Base-by-base conservation (phyloP, 768 basidiomycete species). In the Hygrocybe coccinea region DNA sequence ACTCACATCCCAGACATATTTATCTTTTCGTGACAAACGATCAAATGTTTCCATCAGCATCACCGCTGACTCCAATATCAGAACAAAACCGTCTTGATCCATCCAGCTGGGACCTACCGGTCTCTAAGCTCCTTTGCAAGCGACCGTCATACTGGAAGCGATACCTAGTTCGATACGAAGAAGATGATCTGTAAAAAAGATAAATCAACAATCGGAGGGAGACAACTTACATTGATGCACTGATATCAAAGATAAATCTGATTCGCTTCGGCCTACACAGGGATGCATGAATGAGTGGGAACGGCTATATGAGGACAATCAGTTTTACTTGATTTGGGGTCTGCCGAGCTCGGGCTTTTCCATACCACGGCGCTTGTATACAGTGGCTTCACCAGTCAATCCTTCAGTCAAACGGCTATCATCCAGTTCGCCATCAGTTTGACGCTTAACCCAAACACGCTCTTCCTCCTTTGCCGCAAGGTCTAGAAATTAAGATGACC, bases 1-100 rank as follows among this genome's bases (percentile, higher is more conserved):
- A 76, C 83, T 69, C 60, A 86, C 85, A 76, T 87, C 85, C 85
- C 85, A 87, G n/a, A 80, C 79, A 63, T 84, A 87, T 66, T 87
- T 87, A 58, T 85, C 83, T 65, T 85, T 84, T 47, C 81, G 67
- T 7, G 81, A 79, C 14, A 87, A 69, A 4, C 78, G 77, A 45
- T 81, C 78, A 60, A 87, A 85, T 2, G 82, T 84, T 63, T 87
- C 85, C 84, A 87, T 85, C 43, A 87, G 65, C 85, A 86, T 87
- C 8, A 81, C 82, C n/a, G 83, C 84, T 84, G 58, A 9, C 21
- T 29, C 6, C 25, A 22, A 6, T 17, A 54, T 56, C n/a, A 49
- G 37, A 29, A 54, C 15, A 48, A 43, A 25, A 39, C 15, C 15
- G 22, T 14, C n/a, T 39, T 14, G n/a, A 33, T 6, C 33, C 10